phyloP scores from a whole-genome alignment of 805 yeast genomes.

The Starmerella sp. region DNA sequence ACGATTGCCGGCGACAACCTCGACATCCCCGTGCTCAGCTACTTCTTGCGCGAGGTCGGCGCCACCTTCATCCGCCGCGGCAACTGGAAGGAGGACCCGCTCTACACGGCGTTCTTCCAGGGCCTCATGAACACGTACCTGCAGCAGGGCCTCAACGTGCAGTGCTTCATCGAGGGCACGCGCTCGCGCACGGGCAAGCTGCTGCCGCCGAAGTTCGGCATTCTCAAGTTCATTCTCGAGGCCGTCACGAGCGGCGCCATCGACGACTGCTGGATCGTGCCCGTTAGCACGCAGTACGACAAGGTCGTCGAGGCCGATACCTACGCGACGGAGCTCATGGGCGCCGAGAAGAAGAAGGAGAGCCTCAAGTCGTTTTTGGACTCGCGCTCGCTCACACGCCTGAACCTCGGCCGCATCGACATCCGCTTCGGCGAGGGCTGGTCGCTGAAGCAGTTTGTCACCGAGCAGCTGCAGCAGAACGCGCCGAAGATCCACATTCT shows the following conservation, averaged over 20 bases:
- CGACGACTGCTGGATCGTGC: constrained; percentile 38
- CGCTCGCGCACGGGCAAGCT: constrained; percentile 56
- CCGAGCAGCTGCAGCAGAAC: constrained; percentile 24
- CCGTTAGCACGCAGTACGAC: constrained; percentile 50
- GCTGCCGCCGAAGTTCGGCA: constrained; percentile 51
- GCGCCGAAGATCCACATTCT: constrained; percentile 24
- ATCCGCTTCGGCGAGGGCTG: constrained; percentile 34
- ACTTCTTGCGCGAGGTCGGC: constrained; percentile 40
- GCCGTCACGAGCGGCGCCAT: constrained; percentile 36
- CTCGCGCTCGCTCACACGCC: constrained; percentile 27
- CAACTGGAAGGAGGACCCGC: constrained; percentile 33
- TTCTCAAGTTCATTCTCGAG: constrained; percentile 42
- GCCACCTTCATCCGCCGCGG: constrained; percentile 48
- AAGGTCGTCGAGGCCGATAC: constrained; percentile 46
- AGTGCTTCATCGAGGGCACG: constrained; percentile 57
- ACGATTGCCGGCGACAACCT: constrained; percentile 60
- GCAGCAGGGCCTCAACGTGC: constrained; percentile 40
- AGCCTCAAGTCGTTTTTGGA: constrained; percentile 33
- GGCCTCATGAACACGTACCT: constrained; percentile 40
- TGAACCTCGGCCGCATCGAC: constrained; percentile 34
- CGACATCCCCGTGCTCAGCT: constrained; percentile 47
- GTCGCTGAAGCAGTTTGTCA: constrained; percentile 30
- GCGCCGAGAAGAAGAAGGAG: constrained; percentile 47
- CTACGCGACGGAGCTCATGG: constrained; percentile 45
- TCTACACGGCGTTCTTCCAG: constrained; percentile 35